These are phyloP conservation scores for Boletus reticuloceps DNA, from an alignment of 768 basidiomycete species.

Conservation along the genomic window DNA sequence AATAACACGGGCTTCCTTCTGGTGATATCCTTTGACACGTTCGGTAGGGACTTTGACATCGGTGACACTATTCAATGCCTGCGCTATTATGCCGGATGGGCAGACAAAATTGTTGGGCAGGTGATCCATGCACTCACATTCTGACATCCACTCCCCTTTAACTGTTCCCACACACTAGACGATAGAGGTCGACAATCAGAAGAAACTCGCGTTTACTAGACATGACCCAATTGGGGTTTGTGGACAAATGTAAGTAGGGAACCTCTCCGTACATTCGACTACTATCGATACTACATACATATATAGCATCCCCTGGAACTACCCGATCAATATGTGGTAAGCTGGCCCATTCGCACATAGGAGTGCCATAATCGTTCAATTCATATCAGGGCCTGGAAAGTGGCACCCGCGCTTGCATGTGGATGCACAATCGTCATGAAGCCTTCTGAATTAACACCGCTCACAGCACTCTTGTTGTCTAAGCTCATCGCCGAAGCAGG, in stretches of 20 bases:
- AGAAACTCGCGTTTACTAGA: constrained; percentile 81
- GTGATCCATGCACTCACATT: constrained; percentile 33
- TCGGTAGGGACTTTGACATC: constrained; percentile 71
- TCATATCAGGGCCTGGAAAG: constrained; percentile 74
- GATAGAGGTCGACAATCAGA: constrained; percentile 76
- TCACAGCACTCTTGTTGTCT: constrained; percentile 80
- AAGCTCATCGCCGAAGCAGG: constrained; percentile 83
- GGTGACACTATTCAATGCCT: constrained; percentile 75
- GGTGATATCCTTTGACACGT: neutral
- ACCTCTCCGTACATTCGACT: constrained; percentile 8
- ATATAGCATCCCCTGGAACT: constrained; percentile 87
- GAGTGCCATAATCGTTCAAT: constrained; percentile 1
- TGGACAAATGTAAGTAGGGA: constrained; percentile 71
- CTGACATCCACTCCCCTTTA: neutral
- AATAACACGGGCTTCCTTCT: constrained; percentile 34
- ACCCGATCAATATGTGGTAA: constrained; percentile 84
- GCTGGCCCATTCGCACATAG: neutral
- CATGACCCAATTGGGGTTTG: constrained; percentile 94
- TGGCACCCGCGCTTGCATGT: constrained; percentile 86
- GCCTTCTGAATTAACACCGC: constrained; percentile 83
- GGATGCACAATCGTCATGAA: constrained; percentile 97
- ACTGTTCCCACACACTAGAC: constrained; percentile 40
- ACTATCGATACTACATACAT: constrained; percentile 1
- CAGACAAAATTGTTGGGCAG: constrained; percentile 91
- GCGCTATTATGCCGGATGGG: constrained; percentile 94